These are phyloP conservation scores for Zea luxurians DNA, from an alignment of 176 grass and related monocot species.

Conservation along the genomic window DNA sequence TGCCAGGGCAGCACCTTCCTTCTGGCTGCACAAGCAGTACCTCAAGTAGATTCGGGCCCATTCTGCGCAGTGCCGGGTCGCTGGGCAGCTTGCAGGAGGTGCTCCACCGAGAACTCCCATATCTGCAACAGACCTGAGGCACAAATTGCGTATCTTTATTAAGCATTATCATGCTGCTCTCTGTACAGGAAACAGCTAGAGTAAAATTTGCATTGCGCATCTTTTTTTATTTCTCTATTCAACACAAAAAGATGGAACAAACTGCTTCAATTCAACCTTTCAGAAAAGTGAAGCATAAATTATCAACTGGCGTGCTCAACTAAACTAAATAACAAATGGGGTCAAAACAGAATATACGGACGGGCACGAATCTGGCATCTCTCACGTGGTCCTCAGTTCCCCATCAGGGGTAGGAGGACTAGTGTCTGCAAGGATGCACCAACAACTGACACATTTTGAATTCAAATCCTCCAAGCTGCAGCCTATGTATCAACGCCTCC, in stretches of 20 bases:
- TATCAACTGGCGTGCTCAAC: not conserved
- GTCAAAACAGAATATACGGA: slow-evolving; percentile 12
- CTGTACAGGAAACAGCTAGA: not conserved
- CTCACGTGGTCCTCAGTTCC: not conserved
- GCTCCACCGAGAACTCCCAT: slow-evolving; percentile 54
- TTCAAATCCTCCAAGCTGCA: not conserved
- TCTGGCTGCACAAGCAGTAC: slow-evolving; percentile 68
- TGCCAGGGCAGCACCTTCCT: slow-evolving; percentile 56
- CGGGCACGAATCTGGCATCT: not conserved
- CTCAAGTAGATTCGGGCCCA: slow-evolving; percentile 77
- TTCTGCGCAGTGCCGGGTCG: slow-evolving; percentile 47
- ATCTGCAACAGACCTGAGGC: slow-evolving; percentile 25
- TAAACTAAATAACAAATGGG: not conserved
- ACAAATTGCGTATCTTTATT: not conserved
- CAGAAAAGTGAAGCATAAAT: not conserved
- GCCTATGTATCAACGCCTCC: not conserved
- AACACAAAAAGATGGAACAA: not conserved
- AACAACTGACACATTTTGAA: not conserved
- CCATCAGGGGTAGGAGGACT: too few relatives aligned
- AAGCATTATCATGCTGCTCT: not conserved
- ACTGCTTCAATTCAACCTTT: too few relatives aligned
- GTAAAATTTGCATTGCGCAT: not conserved
- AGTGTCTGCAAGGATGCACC: not conserved
- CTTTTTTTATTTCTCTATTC: too few relatives aligned
- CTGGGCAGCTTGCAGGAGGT: slow-evolving; percentile 32